Conservation (phyloP, 2,329 filamentous ascomycete species). For the Capronia epimyces region DNA sequence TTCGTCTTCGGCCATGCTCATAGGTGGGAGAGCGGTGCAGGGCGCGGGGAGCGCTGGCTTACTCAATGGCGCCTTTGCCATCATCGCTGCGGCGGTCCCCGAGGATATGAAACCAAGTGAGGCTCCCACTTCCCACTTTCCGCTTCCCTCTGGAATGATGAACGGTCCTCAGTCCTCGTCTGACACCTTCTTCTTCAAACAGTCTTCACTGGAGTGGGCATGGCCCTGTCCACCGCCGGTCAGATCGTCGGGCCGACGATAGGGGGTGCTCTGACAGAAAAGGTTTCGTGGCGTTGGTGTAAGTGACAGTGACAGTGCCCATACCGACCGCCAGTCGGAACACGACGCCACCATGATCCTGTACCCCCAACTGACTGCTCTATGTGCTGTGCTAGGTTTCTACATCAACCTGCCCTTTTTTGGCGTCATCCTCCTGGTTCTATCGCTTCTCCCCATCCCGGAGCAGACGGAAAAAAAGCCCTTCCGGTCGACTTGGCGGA, state of each 20-base stretch:
- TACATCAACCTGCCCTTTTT: slow-evolving; percentile 44
- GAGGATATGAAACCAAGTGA: slow-evolving; percentile 32
- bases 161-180: neutral
- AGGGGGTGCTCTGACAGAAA: slow-evolving; percentile 40
- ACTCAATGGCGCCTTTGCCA: slow-evolving; percentile 42
- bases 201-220: slow-evolving; percentile 34
- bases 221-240: slow-evolving; percentile 34
- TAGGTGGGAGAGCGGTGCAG: slow-evolving; percentile 34
- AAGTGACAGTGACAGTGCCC: slow-evolving; percentile 1
- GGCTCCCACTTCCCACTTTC: neutral
- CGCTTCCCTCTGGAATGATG: neutral
- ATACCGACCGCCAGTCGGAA: neutral
- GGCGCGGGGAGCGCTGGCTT: slow-evolving; percentile 35
- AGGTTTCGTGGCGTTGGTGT: slow-evolving; percentile 34
- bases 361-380: neutral
- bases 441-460: slow-evolving; percentile 11
- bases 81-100: slow-evolving; percentile 32
- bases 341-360: neutral
- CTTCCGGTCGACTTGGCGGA: slow-evolving; percentile 15
- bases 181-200: slow-evolving; percentile 20
- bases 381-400: slow-evolving; percentile 31
- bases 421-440: slow-evolving; percentile 37
- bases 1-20: slow-evolving; percentile 30
- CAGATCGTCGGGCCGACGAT: slow-evolving; percentile 41
- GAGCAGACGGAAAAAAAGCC: slow-evolving; percentile 17